Base-by-base conservation (phyloP, 2,329 filamentous ascomycete species). In the Fusarium nodosum region DNA sequence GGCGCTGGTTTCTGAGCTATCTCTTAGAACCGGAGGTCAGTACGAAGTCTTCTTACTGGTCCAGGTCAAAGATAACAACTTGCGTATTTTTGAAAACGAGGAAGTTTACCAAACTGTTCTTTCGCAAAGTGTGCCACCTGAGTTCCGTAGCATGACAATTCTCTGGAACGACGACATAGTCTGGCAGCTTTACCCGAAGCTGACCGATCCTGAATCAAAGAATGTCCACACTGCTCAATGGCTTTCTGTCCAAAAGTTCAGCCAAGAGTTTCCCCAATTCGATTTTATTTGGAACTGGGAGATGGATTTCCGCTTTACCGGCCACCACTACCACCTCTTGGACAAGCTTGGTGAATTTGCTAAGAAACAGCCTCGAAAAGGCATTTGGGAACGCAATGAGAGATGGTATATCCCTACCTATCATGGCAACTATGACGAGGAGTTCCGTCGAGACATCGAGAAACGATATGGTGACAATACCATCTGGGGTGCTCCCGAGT, bases 241-340 rank as follows among this genome's bases (percentile, higher is more conserved):
- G 83, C 84, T 93, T 70, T 90, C 91, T 8, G 84, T 94, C 4
- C 92, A 94, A 76, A 90, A 90, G 79, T 94, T 94, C 75, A 88
- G 88, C 61, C 86, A 91, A 73, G 90, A 91, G 51, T 90, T 93
- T 73, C 91, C 91, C 0, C 89, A 95, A 73, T 96, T 92, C 69
- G 91, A 94, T 71, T 93, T 87, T 73, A 85, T 93, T 71, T 96
- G 93, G 92, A 94, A 95, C 77, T 94, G 92, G 92, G 93, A 96
- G 76, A 92, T 93, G 80, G 92, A 96, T 75, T 89, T 91, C 33
- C 86, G 93, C 48, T 91, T 91, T 75, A 93, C 90, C 0, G 93
- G 93, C 11, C 92, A 96, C 68, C 90, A 94, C 80, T 94, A 95
- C 78, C 90, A 95, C 72, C 87, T 95, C 69, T 86, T 93, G 44